A percentile compares a stretch with the other conserved stretches of the same genome.
phyloP scores from a whole-genome alignment of 2,329 filamentous ascomycete species.

The Fusarium haematococcum region DNA sequence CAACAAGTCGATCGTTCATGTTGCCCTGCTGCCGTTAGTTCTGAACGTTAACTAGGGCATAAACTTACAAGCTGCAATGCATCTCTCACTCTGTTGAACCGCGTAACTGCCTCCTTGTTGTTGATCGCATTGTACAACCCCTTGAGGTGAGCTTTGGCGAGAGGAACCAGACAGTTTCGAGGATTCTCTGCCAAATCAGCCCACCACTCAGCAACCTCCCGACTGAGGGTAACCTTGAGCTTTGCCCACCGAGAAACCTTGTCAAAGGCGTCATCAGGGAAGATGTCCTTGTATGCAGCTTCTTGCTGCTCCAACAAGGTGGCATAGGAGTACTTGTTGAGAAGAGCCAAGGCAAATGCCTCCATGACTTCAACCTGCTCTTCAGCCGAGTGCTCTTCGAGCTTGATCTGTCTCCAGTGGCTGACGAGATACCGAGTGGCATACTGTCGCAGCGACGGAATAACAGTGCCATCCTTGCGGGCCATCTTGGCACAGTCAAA shows the following conservation, averaged over 20 bases:
- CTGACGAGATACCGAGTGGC: conserved; percentile 20
- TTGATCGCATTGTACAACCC: conserved; percentile 27
- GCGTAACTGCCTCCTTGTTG: background rate
- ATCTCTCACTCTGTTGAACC: conserved; percentile 23
- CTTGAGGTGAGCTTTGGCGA: conserved; percentile 31
- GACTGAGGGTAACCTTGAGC: conserved; percentile 12
- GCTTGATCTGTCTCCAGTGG: conserved; percentile 37
- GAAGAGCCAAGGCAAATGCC: conserved; percentile 28
- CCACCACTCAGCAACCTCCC: conserved; percentile 35
- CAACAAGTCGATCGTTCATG: conserved; percentile 20
- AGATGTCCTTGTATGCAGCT: conserved; percentile 9
- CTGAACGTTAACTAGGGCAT: too few species aligned
- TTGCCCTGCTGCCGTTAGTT: conserved; percentile 22
- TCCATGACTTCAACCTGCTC: conserved; percentile 41
- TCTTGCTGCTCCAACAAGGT: conserved; percentile 26
- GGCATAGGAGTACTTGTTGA: conserved; percentile 31
- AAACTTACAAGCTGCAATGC: conserved; percentile 30
- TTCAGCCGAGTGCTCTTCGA: conserved; percentile 20
- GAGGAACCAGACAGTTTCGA: conserved; percentile 27
- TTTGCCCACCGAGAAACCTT: conserved; percentile 33
- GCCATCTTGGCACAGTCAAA: conserved; percentile 33
- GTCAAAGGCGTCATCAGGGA: conserved; percentile 14
- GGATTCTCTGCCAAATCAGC: conserved; percentile 27
- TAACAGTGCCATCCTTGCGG: background rate
- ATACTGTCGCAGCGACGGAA: conserved; percentile 26